Conservation (phyloP, 2,329 filamentous ascomycete species). For the Cordyceps cateniannulata region DNA sequence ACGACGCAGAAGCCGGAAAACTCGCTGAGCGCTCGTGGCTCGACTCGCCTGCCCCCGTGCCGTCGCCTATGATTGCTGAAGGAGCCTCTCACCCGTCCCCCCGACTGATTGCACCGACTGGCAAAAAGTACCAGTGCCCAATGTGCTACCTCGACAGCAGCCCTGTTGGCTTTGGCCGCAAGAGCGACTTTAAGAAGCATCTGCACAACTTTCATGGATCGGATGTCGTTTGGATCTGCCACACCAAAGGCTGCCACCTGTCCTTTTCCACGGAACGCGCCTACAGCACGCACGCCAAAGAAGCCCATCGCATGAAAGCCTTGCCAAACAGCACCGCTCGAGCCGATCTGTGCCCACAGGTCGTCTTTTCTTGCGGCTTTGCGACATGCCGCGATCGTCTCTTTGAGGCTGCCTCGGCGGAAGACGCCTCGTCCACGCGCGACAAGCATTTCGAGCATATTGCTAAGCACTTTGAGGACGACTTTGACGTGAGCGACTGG, state of each 20-base stretch:
- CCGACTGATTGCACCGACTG: slow-evolving; percentile 29
- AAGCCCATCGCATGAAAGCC: slow-evolving; percentile 35
- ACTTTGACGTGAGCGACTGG: slow-evolving; percentile 36
- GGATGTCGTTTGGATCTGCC: slow-evolving; percentile 37
- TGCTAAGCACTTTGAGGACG: slow-evolving; percentile 39
- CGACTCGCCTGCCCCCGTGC: slow-evolving; percentile 31
- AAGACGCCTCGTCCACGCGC: slow-evolving; percentile 30
- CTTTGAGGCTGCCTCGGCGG: slow-evolving; percentile 32
- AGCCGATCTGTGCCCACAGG: slow-evolving; percentile 35
- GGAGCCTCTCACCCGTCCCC: slow-evolving; percentile 30
- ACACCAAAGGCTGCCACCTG: slow-evolving; percentile 34
- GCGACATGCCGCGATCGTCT: slow-evolving; percentile 35
- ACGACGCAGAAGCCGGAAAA: slow-evolving; percentile 29
- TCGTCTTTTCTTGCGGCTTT: slow-evolving; percentile 40
- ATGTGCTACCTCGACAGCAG: slow-evolving; percentile 41
- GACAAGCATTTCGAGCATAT: slow-evolving; percentile 42
- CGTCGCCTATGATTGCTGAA: slow-evolving; percentile 27
- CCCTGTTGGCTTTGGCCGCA: slow-evolving; percentile 38
- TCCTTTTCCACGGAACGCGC: slow-evolving; percentile 39
- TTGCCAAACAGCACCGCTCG: slow-evolving; percentile 35
- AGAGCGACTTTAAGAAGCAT: slow-evolving; percentile 44
- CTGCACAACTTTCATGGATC: slow-evolving; percentile 41
- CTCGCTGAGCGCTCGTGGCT: slow-evolving; percentile 32
- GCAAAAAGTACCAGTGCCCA: slow-evolving; percentile 38
- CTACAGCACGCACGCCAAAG: slow-evolving; percentile 38